Base-by-base conservation (phyloP, 192 early-diverging fungal species). In the Spizellomyces punctatus region DNA sequence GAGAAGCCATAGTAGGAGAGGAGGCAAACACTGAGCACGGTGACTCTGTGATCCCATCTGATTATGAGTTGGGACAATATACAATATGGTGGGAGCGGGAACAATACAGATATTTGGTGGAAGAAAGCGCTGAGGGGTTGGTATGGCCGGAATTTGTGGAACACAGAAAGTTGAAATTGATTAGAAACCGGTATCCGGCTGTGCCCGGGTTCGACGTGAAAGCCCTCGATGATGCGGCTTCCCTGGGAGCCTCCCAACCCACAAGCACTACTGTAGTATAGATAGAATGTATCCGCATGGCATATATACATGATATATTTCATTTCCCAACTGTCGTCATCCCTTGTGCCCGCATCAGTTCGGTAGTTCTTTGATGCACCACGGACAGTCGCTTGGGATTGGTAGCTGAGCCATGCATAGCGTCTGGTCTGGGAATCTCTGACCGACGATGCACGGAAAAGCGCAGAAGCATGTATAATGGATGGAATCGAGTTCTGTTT, bases 1-100 rank as follows among this genome's bases (percentile, higher is more conserved):
- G 50, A n/a, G 19, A 19, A 59, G 50, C 66, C 41, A 54, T 8
- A 10, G 58, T 43, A 16, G 41, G n/a, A n/a, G 59, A 48, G 7
- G 64, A 47, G 27, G 8, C 56, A 19, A 54, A 4, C 45, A 49
- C 47, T 27, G 9, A 21, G 21, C 46, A n/a, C 10, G 17, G 19
- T 1, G 12, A 10, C 7, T 7, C 56, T 0, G 1, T n/a, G 36
- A 6, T 19, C 17, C 5, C 67, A 46, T 41, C 14, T 9, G 16
- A 14, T 12, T 8, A 19, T 7, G 8, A 21, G 19, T 1, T 10
- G 1, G n/a, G 27, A 36, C 19, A 12, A n/a, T 63, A 72, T 27
- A 69, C 69, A 6, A 49, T 84, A 50, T 66, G 64, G 41, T 84
- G 77, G 74, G 82, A 84, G 64, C 79, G 82, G 16, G 79, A 84